Conservation (phyloP, 1,284 basidiomycete genomes). For the Pseudozyma sp. region DNA sequence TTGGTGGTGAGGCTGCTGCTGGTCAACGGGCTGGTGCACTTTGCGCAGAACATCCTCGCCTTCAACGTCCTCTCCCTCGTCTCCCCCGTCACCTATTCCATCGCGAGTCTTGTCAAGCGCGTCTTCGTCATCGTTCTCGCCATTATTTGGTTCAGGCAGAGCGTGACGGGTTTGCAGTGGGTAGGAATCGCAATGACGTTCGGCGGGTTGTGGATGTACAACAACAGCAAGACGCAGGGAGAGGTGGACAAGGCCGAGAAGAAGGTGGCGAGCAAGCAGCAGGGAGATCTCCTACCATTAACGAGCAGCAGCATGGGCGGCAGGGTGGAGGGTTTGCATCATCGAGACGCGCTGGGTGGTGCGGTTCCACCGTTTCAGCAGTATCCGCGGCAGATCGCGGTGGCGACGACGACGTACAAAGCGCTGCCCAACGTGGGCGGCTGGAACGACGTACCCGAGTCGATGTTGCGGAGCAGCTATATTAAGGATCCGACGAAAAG, state of each 20-base stretch:
- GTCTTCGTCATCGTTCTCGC: conserved; percentile 98
- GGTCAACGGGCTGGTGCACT: conserved; percentile 94
- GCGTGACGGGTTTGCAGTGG: conserved; percentile 82
- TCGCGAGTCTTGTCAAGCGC: conserved; percentile 96
- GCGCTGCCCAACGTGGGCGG: conserved; percentile 15
- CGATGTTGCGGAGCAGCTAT: conserved; percentile 29
- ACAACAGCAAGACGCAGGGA: conserved; percentile 79
- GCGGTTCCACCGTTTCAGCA: not conserved
- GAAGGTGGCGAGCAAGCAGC: conserved; percentile 21
- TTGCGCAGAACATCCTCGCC: conserved; percentile 95
- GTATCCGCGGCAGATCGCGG: not conserved
- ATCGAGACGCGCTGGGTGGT: not conserved
- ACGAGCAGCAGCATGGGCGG: not conserved
- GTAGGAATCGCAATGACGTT: conserved; percentile 90
- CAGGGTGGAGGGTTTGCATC: not conserved
- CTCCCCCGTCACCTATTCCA: conserved; percentile 98
- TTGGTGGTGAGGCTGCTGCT: conserved; percentile 75
- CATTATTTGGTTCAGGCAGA: conserved; percentile 94
- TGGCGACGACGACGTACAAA: no score
- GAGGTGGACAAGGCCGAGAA: conserved; percentile 32
- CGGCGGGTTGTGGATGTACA: conserved; percentile 90
- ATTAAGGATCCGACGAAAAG: conserved; percentile 42
- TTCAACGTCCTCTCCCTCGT: conserved; percentile 95
- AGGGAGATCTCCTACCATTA: conserved; percentile 15
- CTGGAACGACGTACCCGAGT: conserved; percentile 36